These are phyloP conservation scores for Ascoidea rubescens DNA, from an alignment of 805 yeast genomes.

Conservation along the genomic window DNA sequence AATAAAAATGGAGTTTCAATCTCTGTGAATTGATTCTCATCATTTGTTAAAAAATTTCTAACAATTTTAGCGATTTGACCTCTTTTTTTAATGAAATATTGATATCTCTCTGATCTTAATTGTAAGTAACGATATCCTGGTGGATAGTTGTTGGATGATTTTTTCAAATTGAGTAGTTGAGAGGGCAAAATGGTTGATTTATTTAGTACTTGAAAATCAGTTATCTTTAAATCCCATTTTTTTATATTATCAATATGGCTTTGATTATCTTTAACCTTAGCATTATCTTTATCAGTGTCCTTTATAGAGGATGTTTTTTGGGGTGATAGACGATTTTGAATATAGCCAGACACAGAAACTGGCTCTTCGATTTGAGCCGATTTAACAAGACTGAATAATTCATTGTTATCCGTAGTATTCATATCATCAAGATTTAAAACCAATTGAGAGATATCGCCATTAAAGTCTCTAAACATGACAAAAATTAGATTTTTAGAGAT, in stretches of 20 bases:
- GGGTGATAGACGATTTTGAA: conserved; percentile 21
- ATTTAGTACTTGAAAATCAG: conserved; percentile 42
- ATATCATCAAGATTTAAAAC: conserved; percentile 15
- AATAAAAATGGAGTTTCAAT: conserved; percentile 88
- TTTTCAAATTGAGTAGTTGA: conserved; percentile 48
- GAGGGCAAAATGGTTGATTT: conserved; percentile 50
- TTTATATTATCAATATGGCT: neutral
- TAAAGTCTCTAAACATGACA: conserved; percentile 59
- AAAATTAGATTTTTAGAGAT: conserved; percentile 53
- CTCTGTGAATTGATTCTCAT: conserved; percentile 43
- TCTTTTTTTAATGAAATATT: conserved; percentile 39
- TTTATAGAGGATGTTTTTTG: conserved; percentile 7
- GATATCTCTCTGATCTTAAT: conserved; percentile 46
- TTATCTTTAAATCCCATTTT: conserved; percentile 46
- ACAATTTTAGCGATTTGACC: conserved; percentile 37
- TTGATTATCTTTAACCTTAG: conserved; percentile 8
- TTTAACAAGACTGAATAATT: conserved; percentile 24
- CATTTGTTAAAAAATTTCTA: conserved; percentile 28
- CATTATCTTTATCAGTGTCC: neutral
- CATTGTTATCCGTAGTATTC: conserved; percentile 19
- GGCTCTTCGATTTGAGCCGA: conserved; percentile 61
- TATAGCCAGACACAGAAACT: conserved; percentile 46
- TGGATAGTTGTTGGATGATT: conserved; percentile 47
- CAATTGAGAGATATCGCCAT: conserved; percentile 56
- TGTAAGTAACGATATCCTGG: conserved; percentile 75